Conservation (phyloP, 495 filamentous ascomycete species). For the Penicillium robsamsonii region DNA sequence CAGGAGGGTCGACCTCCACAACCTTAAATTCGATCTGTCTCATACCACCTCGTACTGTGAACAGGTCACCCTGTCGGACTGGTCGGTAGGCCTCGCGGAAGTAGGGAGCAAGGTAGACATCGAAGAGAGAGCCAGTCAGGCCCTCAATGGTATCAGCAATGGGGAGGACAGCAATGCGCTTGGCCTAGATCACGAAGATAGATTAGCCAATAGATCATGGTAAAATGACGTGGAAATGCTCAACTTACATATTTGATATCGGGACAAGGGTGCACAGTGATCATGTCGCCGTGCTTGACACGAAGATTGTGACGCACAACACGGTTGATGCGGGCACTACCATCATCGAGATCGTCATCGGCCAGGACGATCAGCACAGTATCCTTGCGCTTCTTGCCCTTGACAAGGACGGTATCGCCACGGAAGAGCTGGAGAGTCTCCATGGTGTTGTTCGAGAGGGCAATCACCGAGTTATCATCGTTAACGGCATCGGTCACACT, state of each 20-base stretch:
- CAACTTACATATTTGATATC: conserved; percentile 97
- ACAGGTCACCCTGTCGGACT: conserved; percentile 92
- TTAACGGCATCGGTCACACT: conserved; percentile 97
- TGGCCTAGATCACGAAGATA: conserved; percentile 60
- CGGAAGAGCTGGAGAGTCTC: conserved; percentile 96
- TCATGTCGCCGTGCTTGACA: conserved; percentile 96
- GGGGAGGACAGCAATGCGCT: conserved; percentile 96
- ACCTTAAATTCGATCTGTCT: conserved; percentile 99
- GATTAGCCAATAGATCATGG: conserved; percentile 11
- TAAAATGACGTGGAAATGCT: not conserved
- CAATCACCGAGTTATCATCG: conserved; percentile 99
- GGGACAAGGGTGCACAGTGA: conserved; percentile 98
- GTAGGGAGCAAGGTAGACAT: conserved; percentile 98
- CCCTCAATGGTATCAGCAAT: conserved; percentile 98
- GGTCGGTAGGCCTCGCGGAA: conserved; percentile 99
- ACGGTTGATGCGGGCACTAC: conserved; percentile 93
- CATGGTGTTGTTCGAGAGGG: conserved; percentile 98
- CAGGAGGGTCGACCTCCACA: conserved; percentile 95
- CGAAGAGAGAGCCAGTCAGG: conserved; percentile 94
- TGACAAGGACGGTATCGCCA: conserved; percentile 94
- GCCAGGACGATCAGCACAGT: conserved; percentile 96
- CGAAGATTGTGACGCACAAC: conserved; percentile 97
- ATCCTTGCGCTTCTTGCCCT: conserved; percentile 99
- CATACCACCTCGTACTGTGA: conserved; percentile 97
- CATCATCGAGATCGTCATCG: conserved; percentile 97